A percentile compares a stretch with the other conserved stretches of the same genome.
These are phyloP conservation scores for Mixia osmundae DNA, from an alignment of 1,284 basidiomycete species.

Conservation along the genomic window DNA sequence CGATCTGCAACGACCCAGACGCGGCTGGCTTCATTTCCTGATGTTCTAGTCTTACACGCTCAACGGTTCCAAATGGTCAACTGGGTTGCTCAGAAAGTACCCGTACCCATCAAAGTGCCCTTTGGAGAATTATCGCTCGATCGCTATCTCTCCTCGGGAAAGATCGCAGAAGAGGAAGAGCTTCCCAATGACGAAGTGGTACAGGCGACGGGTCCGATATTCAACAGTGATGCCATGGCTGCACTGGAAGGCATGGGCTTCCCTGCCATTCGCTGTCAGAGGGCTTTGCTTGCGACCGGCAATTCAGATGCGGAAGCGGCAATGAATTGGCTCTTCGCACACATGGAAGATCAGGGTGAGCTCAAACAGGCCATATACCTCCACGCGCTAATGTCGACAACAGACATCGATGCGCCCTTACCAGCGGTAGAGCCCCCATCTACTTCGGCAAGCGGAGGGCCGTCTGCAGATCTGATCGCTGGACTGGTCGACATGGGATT, in stretches of 20 bases:
- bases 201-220: slow-evolving; percentile 22
- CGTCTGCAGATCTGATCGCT: slow-evolving; percentile 39
- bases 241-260: slow-evolving; percentile 75
- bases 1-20: slow-evolving; percentile 17
- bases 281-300: slow-evolving; percentile 70
- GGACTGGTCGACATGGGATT: slow-evolving; percentile 88
- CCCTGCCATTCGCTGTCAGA: slow-evolving; percentile 53
- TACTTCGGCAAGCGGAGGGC: slow-evolving; percentile 25
- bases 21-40: slow-evolving; percentile 64
- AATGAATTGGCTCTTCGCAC: slow-evolving; percentile 86
- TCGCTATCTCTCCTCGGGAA: slow-evolving; percentile 43
- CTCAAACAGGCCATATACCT: neutral
- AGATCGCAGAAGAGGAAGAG: slow-evolving; percentile 47
- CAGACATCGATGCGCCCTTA: slow-evolving; percentile 75
- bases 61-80: slow-evolving; percentile 89
- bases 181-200: slow-evolving; percentile 28
- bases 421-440: slow-evolving; percentile 19
- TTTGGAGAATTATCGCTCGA: slow-evolving; percentile 37
- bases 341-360: slow-evolving; percentile 79
- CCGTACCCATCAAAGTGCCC: slow-evolving; percentile 64
- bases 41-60: slow-evolving; percentile 68
- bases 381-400: neutral
- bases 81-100: slow-evolving; percentile 94
- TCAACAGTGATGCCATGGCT: slow-evolving; percentile 46
- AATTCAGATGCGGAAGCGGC: slow-evolving; percentile 54